A percentile compares a stretch with the other conserved stretches of the same genome.
phyloP scores from a whole-genome alignment of 225 moss, liverwort and hornwort genomes.

The Pseudisothecium myosuroides region DNA sequence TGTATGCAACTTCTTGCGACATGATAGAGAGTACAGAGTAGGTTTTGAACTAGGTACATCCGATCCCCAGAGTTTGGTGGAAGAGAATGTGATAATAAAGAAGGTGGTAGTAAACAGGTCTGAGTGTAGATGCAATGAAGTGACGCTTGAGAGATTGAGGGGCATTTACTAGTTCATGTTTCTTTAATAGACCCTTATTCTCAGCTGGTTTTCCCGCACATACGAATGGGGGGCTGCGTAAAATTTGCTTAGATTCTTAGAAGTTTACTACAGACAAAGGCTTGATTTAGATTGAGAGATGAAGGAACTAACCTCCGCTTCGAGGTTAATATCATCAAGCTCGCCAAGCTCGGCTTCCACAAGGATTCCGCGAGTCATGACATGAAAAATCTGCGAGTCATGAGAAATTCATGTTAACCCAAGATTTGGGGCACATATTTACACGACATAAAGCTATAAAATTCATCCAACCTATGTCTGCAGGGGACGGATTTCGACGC shows the following conservation, averaged over 20 bases:
- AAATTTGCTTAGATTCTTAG: not conserved
- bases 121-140: not conserved
- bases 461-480: not conserved
- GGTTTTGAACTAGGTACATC: not conserved
- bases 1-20: not conserved
- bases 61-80: too few relatives aligned
- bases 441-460: not conserved
- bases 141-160: not conserved
- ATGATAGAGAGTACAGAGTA: not conserved
- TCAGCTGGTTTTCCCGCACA: not conserved
- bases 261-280: not conserved
- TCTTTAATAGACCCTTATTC: not conserved
- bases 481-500: not conserved
- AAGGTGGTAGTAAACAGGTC: too few relatives aligned
- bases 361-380: slow-evolving; percentile 40
- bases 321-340: slow-evolving; percentile 41
- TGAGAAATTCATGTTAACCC: not conserved
- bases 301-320: slow-evolving; percentile 22
- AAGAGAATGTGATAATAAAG: not conserved
- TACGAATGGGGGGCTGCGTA: not conserved
- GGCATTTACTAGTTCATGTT: not conserved
- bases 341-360: slow-evolving; percentile 38
- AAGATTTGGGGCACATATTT: not conserved
- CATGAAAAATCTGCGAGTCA: slow-evolving; percentile 32
- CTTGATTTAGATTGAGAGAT: not conserved